Evolutionary conservation across 345 rosid species (phyloP).

Genomic region (Turritis glabra): DNA sequence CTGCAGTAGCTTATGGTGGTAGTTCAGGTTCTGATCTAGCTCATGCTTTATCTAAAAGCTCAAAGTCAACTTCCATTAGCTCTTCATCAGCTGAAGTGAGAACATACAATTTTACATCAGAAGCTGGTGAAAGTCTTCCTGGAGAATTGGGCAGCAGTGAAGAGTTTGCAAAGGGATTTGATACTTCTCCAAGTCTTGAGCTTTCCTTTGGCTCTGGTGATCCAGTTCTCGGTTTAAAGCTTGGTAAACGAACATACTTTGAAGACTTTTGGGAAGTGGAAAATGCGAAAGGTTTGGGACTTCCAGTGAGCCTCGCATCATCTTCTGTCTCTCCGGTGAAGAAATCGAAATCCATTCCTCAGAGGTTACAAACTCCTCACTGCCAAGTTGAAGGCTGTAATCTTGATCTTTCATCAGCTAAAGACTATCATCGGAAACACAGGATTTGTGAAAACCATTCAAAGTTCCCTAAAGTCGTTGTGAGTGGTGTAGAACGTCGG

Average conservation of each 20-base stretch:
- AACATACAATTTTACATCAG: conserved; percentile 44
- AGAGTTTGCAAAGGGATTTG: conserved; percentile 38
- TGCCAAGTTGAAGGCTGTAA: conserved; percentile 91
- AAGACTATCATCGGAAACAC: conserved; percentile 83
- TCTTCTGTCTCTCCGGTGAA: conserved; percentile 54
- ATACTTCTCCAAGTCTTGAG: conserved; percentile 52
- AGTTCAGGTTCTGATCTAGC: conserved; percentile 68
- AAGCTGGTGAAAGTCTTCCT: conserved; percentile 49
- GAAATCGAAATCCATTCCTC: conserved; percentile 56
- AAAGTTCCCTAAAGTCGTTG: conserved; percentile 70
- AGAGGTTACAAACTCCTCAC: conserved; percentile 41
- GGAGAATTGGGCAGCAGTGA: conserved; percentile 44
- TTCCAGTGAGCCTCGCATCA: conserved; percentile 40
- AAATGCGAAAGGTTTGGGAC: conserved; percentile 45
- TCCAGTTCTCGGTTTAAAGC: conserved; percentile 75
- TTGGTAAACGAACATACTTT: conserved; percentile 72
- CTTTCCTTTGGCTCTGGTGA: conserved; percentile 72
- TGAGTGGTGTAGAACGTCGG: conserved; percentile 78
- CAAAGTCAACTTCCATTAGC: conserved; percentile 66
- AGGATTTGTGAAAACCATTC: conserved; percentile 86
- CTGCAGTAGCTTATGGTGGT: conserved; percentile 52
- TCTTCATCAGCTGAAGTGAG: conserved; percentile 63
- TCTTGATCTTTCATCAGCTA: conserved; percentile 77
- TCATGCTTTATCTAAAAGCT: conserved; percentile 68
- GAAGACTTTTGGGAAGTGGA: conserved; percentile 60